Evolutionary conservation across 495 filamentous ascomycete genomes (phyloP).

Genomic region (Cercophora scortea): DNA sequence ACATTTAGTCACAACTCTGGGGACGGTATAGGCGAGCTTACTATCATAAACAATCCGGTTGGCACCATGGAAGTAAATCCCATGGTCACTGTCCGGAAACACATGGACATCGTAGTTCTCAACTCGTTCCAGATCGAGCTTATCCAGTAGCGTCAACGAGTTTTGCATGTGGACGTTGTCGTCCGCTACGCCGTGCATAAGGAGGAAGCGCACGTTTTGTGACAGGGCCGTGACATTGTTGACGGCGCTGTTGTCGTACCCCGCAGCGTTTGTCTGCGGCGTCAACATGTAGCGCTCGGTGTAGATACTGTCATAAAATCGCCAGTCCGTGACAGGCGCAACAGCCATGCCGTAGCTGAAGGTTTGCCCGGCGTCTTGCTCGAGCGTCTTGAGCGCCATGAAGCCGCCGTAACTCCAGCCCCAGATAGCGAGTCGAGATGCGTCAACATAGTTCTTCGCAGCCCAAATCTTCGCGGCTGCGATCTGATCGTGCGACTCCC

Average conservation of each 20-base stretch:
- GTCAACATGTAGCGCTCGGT: constrained; percentile 96
- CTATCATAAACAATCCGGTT: constrained; percentile 91
- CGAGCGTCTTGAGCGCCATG: constrained; percentile 92
- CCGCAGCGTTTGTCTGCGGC: constrained; percentile 67
- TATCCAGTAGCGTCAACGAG: constrained; percentile 75
- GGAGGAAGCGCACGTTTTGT: constrained; percentile 72
- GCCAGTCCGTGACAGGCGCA: constrained; percentile 95
- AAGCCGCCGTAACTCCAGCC: constrained; percentile 98
- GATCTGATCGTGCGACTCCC: constrained; percentile 87
- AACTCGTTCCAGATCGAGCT: constrained; percentile 71
- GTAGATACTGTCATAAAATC: constrained; percentile 91
- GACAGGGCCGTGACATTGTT: constrained; percentile 59
- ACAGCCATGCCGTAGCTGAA: constrained; percentile 98
- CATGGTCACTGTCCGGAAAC: constrained; percentile 93
- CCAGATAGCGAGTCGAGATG: constrained; percentile 81
- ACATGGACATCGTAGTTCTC: constrained; percentile 97
- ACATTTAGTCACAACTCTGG: not conserved
- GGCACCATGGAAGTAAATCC: constrained; percentile 91
- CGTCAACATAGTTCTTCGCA: constrained; percentile 75
- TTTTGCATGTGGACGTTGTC: constrained; percentile 98
- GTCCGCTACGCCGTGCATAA: constrained; percentile 92
- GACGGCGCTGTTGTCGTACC: constrained; percentile 72
- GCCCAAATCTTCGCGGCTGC: constrained; percentile 82
- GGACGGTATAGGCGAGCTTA: constrained; percentile 37
- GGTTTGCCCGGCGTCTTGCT: constrained; percentile 79